Evolutionary conservation across 495 filamentous ascomycete genomes (phyloP).

Genomic region (Neurospora sp.): DNA sequence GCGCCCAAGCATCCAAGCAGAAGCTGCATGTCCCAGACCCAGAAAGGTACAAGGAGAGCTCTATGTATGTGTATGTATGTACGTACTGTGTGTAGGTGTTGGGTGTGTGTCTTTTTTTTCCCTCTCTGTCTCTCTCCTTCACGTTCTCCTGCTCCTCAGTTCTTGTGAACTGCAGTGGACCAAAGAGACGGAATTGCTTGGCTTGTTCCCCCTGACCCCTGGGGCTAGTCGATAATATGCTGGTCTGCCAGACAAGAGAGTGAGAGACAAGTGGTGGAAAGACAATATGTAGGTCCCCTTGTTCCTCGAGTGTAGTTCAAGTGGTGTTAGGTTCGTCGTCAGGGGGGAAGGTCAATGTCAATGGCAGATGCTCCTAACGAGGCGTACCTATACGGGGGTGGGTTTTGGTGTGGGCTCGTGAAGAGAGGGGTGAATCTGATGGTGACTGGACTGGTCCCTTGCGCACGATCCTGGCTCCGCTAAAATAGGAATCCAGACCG

Average conservation of each 20-base stretch:
- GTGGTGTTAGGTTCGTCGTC: background rate
- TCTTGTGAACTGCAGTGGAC: background rate
- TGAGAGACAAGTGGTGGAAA: background rate
- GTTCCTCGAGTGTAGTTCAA: conserved; percentile 1
- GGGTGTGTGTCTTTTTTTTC: background rate
- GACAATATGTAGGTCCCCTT: background rate
- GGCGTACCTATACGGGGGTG: background rate
- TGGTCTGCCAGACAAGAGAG: background rate
- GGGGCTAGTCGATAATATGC: background rate
- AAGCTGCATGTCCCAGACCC: conserved; percentile 1
- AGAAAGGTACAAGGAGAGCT: background rate
- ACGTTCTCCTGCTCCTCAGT: background rate
- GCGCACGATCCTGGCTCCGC: conserved; percentile 14
- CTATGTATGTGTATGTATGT: background rate
- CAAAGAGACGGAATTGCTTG: background rate
- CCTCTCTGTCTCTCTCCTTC: background rate
- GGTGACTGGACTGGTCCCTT: conserved; percentile 8
- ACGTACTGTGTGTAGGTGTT: background rate
- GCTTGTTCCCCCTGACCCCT: background rate
- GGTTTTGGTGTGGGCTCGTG: background rate
- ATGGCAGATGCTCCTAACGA: background rate
- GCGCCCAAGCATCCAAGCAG: background rate
- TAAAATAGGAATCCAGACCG: conserved; percentile 11
- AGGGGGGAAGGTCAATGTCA: background rate
- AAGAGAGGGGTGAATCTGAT: background rate